Conservation (phyloP, 805 yeast species). For the Kurtzmaniella cleridarum region DNA sequence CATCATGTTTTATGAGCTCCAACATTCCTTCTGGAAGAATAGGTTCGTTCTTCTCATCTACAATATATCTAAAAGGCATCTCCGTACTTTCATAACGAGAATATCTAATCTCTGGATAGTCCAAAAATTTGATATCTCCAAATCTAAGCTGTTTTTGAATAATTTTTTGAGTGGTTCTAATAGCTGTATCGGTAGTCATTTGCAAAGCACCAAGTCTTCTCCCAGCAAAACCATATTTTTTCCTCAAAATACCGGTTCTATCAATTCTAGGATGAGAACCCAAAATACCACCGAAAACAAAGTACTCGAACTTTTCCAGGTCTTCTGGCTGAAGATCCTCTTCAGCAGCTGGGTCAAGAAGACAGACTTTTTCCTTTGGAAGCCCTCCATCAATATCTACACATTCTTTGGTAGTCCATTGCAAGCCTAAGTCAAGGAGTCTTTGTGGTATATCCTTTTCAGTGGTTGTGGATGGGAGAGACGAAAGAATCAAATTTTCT, state of each 20-base stretch:
- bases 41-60: conserved; percentile 60
- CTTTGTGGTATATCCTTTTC: conserved; percentile 58
- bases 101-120: conserved; percentile 90
- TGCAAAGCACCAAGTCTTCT: conserved; percentile 83
- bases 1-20: conserved; percentile 75
- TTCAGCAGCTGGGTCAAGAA: conserved; percentile 84
- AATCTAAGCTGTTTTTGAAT: conserved; percentile 53
- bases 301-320: conserved; percentile 63
- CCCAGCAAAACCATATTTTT: conserved; percentile 78
- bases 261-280: conserved; percentile 94
- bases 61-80: conserved; percentile 93
- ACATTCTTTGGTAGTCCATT: conserved; percentile 78
- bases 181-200: conserved; percentile 98
- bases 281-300: conserved; percentile 92
- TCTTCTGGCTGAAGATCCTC: conserved; percentile 73
- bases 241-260: conserved; percentile 83
- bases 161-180: conserved; percentile 82
- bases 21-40: conserved; percentile 91
- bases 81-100: conserved; percentile 88
- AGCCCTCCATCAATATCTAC: conserved; percentile 44
- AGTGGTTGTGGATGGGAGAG: conserved; percentile 62
- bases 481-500: conserved; percentile 68
- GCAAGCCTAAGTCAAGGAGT: conserved; percentile 57
- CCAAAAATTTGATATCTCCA: conserved; percentile 76
- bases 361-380: conserved; percentile 55